Evolutionary conservation across 2,329 filamentous ascomycete species (phyloP).

Genomic region (Fusarium beomiforme): DNA sequence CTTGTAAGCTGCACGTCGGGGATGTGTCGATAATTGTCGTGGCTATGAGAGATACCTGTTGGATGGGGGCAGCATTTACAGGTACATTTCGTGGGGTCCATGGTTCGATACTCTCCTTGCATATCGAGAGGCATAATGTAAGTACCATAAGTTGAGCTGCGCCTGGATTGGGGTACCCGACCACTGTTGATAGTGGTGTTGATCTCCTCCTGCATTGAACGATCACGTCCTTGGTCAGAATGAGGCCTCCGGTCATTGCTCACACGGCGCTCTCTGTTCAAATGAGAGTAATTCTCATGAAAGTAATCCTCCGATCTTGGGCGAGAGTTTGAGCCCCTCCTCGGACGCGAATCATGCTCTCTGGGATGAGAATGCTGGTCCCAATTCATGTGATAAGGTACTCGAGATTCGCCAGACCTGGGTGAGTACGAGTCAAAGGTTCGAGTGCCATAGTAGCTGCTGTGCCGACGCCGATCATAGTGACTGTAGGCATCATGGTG

Average conservation of each 20-base stretch:
- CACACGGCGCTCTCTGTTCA: neutral
- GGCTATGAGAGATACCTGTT: conserved; percentile 13
- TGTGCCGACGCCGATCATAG: neutral
- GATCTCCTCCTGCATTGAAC: neutral
- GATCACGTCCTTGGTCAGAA: neutral
- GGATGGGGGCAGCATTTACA: conserved; percentile 42
- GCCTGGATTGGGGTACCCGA: neutral
- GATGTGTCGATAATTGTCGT: conserved; percentile 8
- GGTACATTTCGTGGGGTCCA: conserved; percentile 35
- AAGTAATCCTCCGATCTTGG: neutral
- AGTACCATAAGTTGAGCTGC: conserved; percentile 31
- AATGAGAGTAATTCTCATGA: neutral
- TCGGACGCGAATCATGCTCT: neutral
- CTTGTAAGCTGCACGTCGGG: neutral
- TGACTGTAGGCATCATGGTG: neutral
- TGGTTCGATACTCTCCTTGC: conserved; percentile 21
- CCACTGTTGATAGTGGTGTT: neutral
- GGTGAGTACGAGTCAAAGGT: neutral
- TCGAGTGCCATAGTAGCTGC: neutral
- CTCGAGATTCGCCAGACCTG: neutral
- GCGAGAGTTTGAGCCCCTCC: neutral
- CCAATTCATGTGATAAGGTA: neutral
- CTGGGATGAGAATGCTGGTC: neutral
- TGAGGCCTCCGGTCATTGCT: neutral
- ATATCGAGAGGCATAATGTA: conserved; percentile 35